These are phyloP conservation scores for Aleurites moluccanus DNA, from an alignment of 441 rosid species.

Conservation along the genomic window DNA sequence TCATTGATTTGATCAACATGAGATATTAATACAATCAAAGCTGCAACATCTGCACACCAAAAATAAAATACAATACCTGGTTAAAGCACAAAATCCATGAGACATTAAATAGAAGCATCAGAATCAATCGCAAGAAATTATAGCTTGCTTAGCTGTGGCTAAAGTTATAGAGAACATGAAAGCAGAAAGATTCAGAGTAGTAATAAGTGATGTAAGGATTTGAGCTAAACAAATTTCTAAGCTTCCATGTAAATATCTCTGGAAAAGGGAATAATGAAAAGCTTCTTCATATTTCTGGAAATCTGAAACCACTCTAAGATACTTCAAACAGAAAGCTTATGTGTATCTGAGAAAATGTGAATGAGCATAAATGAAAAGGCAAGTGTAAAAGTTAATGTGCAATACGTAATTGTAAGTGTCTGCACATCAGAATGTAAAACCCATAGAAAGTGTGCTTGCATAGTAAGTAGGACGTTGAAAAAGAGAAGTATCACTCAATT, in stretches of 20 bases:
- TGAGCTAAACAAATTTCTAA: not conserved
- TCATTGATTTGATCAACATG: slow-evolving; percentile 62
- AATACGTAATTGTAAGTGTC: too few relatives aligned
- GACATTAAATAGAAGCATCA: not conserved
- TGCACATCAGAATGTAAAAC: too few relatives aligned
- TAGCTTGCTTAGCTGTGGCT: not conserved
- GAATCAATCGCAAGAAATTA: slow-evolving; percentile 6
- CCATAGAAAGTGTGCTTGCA: too few relatives aligned
- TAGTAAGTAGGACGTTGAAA: too few relatives aligned
- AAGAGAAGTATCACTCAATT: too few relatives aligned
- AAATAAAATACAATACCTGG: slow-evolving; percentile 16
- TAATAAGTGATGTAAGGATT: slow-evolving; percentile 5
- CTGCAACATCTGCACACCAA: slow-evolving; percentile 60
- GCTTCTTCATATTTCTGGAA: not conserved
- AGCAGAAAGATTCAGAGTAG: not conserved
- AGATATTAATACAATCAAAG: slow-evolving; percentile 64
- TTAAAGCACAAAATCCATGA: not conserved
- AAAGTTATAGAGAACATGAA: not conserved
- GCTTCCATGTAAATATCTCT: not conserved
- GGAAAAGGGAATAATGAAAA: not conserved
- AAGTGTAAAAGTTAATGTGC: too few relatives aligned
- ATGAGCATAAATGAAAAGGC: too few relatives aligned
- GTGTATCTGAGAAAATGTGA: too few relatives aligned
- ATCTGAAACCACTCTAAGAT: not conserved
- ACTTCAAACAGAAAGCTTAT: not conserved